These are phyloP conservation scores for Tuber magnatum DNA, from an alignment of 495 filamentous ascomycete genomes.

Conservation along the genomic window DNA sequence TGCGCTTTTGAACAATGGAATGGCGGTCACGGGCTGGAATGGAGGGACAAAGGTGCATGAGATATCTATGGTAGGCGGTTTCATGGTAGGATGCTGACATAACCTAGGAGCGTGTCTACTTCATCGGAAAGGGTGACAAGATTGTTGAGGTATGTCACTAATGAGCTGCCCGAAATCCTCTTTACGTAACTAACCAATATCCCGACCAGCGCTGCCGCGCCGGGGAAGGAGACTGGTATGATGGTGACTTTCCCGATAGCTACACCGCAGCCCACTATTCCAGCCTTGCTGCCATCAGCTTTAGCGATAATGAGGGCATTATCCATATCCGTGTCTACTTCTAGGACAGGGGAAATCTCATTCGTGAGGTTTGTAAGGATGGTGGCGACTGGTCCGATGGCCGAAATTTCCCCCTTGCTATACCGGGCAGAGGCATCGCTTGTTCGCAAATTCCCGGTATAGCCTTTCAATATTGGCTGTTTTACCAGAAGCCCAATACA, in stretches of 20 bases:
- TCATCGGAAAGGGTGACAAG: background rate
- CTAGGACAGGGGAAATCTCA: constrained; percentile 13
- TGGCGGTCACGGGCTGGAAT: too few relatives aligned
- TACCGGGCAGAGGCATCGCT: constrained; percentile 11
- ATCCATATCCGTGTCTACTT: constrained; percentile 24
- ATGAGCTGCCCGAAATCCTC: too few relatives aligned
- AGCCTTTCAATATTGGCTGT: constrained; percentile 7
- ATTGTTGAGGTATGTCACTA: constrained; percentile 21
- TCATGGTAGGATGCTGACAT: background rate
- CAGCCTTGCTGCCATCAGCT: constrained; percentile 13
- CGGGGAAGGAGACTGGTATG: constrained; percentile 10
- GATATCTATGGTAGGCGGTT: too few relatives aligned
- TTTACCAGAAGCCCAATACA: constrained; percentile 10
- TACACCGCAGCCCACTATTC: constrained; percentile 19
- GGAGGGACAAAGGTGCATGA: too few relatives aligned
- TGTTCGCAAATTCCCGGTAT: background rate
- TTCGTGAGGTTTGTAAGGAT: constrained; percentile 14
- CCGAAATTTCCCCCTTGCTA: constrained; percentile 7
- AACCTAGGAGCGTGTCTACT: constrained; percentile 23
- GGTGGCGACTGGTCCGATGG: constrained; percentile 12
- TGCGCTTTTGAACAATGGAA: too few relatives aligned
- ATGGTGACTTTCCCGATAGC: constrained; percentile 14
- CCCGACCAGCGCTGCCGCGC: constrained; percentile 7
- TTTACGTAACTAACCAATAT: background rate
- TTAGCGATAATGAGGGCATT: background rate